Percentiles rank a stretch among this genome's conserved stretches.
phyloP scores from a whole-genome alignment of 2,329 filamentous ascomycete species.

The Akanthomyces uredinophilus region DNA sequence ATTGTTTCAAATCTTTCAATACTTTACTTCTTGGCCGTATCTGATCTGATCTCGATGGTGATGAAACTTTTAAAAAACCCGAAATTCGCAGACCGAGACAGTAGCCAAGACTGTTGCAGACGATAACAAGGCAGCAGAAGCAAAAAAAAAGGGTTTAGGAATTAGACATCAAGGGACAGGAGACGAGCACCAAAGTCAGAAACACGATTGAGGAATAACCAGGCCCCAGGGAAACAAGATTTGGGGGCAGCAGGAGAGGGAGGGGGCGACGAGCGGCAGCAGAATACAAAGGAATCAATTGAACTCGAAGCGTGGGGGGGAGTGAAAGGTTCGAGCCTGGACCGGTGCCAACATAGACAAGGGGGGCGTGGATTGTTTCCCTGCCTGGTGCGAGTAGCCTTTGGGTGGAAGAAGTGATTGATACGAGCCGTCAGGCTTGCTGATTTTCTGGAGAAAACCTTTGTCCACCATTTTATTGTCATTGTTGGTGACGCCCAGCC shows the following conservation, averaged over 20 bases:
- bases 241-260: not conserved
- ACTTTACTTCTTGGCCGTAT: not conserved
- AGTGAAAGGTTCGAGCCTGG: not conserved
- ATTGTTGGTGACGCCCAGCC: no score
- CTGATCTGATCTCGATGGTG: not conserved
- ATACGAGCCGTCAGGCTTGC: no score
- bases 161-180: not conserved
- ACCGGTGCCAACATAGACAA: no score
- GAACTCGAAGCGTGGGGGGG: not conserved
- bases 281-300: not conserved
- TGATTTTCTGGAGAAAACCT: no score
- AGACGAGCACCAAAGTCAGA: not conserved
- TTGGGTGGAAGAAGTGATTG: no score
- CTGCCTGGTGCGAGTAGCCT: no score
- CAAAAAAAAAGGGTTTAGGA: not conserved
- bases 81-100: not conserved
- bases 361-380: no score
- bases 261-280: not conserved
- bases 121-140: not conserved
- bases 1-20: conserved; percentile 5
- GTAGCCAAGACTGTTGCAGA: conserved; percentile 1
- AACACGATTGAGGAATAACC: not conserved
- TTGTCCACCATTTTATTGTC: no score
- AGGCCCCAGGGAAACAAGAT: not conserved
- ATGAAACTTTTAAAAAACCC: no score